Conservation (phyloP, 345 rosid genomes). For the Acer campestre region DNA sequence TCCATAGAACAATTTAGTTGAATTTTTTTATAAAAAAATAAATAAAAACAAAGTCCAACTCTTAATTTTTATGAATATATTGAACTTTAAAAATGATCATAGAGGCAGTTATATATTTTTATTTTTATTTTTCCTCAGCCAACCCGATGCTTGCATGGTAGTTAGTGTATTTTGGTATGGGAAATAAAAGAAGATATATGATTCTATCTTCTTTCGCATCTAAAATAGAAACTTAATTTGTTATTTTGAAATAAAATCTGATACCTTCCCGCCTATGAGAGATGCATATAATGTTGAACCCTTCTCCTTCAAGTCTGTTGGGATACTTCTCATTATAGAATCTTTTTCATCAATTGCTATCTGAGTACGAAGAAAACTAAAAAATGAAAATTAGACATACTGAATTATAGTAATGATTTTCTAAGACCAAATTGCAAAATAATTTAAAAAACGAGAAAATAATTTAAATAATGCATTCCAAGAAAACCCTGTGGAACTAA, state of each 20-base stretch:
- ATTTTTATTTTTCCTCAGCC: neutral
- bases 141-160: neutral
- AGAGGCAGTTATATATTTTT: neutral
- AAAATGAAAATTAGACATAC: neutral
- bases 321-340: slow-evolving; percentile 70
- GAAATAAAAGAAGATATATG: slow-evolving; percentile 10
- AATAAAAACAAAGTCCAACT: no score
- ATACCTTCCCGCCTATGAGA: slow-evolving; percentile 82
- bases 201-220: slow-evolving; percentile 16
- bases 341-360: slow-evolving; percentile 77
- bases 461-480: neutral
- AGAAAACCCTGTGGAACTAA: neutral
- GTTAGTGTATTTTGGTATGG: neutral
- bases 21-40: no score
- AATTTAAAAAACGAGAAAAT: no score
- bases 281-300: slow-evolving; percentile 67
- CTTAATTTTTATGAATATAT: neutral
- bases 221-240: neutral
- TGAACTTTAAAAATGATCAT: neutral
- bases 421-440: neutral
- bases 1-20: neutral
- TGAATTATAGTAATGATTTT: neutral
- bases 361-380: slow-evolving; percentile 39
- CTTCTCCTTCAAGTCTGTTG: slow-evolving; percentile 67
- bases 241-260: slow-evolving; percentile 18